Evolutionary conservation across 768 basidiomycete species (phyloP), one percentile per base, ranked within the genome.

Genomic region (Pisolithus orientalis): DNA sequence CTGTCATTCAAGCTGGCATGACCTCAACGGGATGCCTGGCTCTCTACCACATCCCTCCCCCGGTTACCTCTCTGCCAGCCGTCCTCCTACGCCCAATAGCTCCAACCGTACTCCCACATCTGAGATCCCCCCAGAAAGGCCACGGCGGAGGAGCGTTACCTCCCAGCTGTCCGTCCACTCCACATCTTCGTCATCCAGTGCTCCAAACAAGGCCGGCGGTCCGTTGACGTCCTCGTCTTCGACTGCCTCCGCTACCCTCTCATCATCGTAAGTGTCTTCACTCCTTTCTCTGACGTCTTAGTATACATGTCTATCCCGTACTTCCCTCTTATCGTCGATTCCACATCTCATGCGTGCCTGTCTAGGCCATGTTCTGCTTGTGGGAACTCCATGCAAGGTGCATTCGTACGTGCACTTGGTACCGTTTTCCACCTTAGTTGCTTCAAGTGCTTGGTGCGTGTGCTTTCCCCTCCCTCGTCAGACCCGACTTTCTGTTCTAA

Each of bases 361-460:
- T 50, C 8, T 31, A 89, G 87, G 59, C 75, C 79, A 69, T 91
- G 89, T 63, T 81, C 84, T 25, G 80, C 89, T 11, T 90, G 89
- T 62, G 84, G 83, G 39, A 84, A 85, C 63, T 71, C 82, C 38
- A 89, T 97, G 83, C 87, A 93, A 55, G 95, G 96, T 11, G 93
- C 94, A 44, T 98, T 97, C 70, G 96, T 99, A 34, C 82, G 96
- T 53, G 96, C 96, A 0, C 75, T 99, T 48, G 87, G 90, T 53
- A 88, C 90, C 0, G 92, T 97, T 24, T 98, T 85, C 65, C 96
- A 99, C 70, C 70, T 98, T n/a, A 89, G 90, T 60, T 99, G 96
- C 74, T 99, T 99, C 80, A 90, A 90, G 63, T 99, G 96, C 77
- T 80, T 91, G 80, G 95, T 96, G 62, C 59, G 87, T 73, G 17